Conservation (phyloP, 1,139 yeast species). For the Eremothecium sinecaudum region DNA sequence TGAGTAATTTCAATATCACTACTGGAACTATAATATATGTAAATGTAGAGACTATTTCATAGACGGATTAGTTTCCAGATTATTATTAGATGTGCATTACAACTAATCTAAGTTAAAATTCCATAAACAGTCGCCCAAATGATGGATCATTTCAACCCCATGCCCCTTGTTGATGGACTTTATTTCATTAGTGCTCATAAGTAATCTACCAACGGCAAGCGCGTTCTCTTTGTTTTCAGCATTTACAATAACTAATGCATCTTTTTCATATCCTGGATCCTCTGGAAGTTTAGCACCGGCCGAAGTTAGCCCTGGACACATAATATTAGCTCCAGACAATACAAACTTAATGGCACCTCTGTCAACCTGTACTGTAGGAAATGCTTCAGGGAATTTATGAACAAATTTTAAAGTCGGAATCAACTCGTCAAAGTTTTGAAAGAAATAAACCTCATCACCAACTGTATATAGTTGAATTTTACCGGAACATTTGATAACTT, state of each 20-base stretch:
- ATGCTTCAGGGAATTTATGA: conserved; percentile 72
- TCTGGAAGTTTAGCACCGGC: conserved; percentile 83
- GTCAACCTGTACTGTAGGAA: conserved; percentile 85
- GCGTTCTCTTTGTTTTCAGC: conserved; percentile 94
- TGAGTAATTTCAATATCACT: conserved; percentile 13
- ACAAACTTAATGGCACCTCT: conserved; percentile 96
- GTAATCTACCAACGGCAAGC: conserved; percentile 75
- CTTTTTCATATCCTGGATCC: conserved; percentile 49
- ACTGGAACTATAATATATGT: conserved; percentile 12
- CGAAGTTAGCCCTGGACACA: conserved; percentile 96
- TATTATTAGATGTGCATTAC: conserved; percentile 1
- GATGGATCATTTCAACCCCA: conserved; percentile 79
- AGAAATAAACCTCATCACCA: conserved; percentile 65
- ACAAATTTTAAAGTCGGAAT: conserved; percentile 70
- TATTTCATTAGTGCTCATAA: conserved; percentile 87
- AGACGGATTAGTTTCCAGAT: too few species aligned
- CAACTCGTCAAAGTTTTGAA: conserved; percentile 77
- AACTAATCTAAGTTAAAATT: conserved; percentile 37
- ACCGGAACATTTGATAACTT: conserved; percentile 80
- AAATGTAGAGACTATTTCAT: neutral
- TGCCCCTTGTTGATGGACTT: conserved; percentile 76
- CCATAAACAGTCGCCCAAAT: conserved; percentile 90
- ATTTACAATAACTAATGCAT: conserved; percentile 64
- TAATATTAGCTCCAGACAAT: conserved; percentile 86
- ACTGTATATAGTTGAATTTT: conserved; percentile 70